phyloP scores from a whole-genome alignment of 805 yeast species.

The Torulaspora indica region DNA sequence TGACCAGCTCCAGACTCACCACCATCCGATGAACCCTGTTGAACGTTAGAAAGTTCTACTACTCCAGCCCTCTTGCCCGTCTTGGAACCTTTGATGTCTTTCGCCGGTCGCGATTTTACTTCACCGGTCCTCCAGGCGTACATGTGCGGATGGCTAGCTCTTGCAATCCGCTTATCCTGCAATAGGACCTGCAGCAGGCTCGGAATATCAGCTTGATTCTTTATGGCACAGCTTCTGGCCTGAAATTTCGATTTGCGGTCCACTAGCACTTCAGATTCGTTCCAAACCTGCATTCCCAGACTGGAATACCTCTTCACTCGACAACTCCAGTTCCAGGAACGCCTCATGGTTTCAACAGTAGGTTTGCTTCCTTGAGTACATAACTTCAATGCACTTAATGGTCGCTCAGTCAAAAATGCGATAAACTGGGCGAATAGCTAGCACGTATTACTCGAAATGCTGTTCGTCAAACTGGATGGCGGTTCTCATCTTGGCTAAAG shows the following conservation, averaged over 20 bases:
- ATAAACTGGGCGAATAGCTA: background rate
- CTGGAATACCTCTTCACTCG: background rate
- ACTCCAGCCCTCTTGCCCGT: constrained; percentile 9
- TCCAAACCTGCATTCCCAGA: constrained; percentile 32
- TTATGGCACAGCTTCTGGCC: constrained; percentile 49
- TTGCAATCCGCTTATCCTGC: constrained; percentile 44
- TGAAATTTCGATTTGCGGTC: constrained; percentile 64
- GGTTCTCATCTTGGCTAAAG: too few species aligned
- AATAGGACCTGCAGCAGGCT: constrained; percentile 41
- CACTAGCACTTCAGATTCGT: constrained; percentile 37
- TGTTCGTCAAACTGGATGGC: too few species aligned
- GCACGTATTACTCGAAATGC: too few species aligned
- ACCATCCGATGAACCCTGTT: constrained; percentile 63
- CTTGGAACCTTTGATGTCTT: constrained; percentile 1
- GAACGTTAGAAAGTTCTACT: constrained; percentile 12
- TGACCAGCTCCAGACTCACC: constrained; percentile 76
- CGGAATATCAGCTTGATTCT: constrained; percentile 41
- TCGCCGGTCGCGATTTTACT: constrained; percentile 2
- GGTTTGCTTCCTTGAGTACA: background rate
- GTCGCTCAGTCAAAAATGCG: background rate
- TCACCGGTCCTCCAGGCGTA: constrained; percentile 63
- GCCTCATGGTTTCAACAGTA: background rate
- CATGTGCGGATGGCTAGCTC: constrained; percentile 70
- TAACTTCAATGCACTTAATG: background rate
- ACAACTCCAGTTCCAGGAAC: background rate